Evolutionary conservation across 305 asterid genomes (phyloP).

Genomic region (Euphrasia arctica): DNA sequence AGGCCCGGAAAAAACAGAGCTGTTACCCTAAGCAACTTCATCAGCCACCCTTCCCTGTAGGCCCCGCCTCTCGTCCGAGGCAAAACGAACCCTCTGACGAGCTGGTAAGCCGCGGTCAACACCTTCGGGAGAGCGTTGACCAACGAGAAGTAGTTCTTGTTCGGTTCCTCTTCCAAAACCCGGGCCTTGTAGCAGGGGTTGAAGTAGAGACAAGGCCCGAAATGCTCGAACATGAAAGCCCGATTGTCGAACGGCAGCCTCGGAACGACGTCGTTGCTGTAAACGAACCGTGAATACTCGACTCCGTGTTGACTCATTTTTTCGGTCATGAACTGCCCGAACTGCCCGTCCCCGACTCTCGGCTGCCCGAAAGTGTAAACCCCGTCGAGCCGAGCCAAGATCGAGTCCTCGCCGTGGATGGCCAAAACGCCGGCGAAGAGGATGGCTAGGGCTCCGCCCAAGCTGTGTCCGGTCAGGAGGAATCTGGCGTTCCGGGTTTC

Average conservation of each 20-base stretch:
- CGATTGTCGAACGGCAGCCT: conserved; percentile 69
- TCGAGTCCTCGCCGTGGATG: conserved; percentile 50
- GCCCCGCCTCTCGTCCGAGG: conserved; percentile 47
- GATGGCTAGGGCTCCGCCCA: conserved; percentile 77
- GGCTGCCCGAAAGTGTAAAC: conserved; percentile 90
- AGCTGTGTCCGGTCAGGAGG: conserved; percentile 72
- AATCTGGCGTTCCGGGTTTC: conserved; percentile 42
- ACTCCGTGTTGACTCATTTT: conserved; percentile 33
- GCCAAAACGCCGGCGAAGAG: conserved; percentile 42
- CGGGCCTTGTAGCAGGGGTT: conserved; percentile 56
- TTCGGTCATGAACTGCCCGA: conserved; percentile 61
- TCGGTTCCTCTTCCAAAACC: conserved; percentile 64
- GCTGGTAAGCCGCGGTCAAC: conserved; percentile 44
- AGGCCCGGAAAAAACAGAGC: conserved; percentile 58
- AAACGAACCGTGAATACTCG: conserved; percentile 55
- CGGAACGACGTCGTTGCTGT: conserved; percentile 58
- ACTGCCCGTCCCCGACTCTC: conserved; percentile 62
- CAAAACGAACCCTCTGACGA: conserved; percentile 49
- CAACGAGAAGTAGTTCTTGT: conserved; percentile 71
- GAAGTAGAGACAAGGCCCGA: conserved; percentile 61
- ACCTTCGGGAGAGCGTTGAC: conserved; percentile 41
- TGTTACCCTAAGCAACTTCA: conserved; percentile 38
- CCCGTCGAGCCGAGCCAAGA: conserved; percentile 58
- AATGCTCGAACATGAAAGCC: conserved; percentile 58
- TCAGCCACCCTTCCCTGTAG: conserved; percentile 47